Evolutionary conservation across 2,329 filamentous ascomycete genomes (phyloP), one percentile per base, ranked within the genome.

Genomic region (Erysiphe pisi): DNA sequence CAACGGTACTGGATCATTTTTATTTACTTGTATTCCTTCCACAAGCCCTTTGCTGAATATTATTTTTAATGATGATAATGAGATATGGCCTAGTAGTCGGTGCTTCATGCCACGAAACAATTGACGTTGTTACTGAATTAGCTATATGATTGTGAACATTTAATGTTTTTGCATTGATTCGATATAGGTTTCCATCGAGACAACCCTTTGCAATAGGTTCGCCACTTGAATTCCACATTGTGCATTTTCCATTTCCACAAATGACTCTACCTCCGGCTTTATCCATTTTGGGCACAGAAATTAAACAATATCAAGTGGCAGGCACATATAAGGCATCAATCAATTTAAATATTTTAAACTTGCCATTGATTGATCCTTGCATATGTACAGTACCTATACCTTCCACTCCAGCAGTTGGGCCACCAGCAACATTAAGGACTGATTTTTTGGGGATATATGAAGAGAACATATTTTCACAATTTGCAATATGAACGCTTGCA

Each of bases 401-500:
- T 74, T 74, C 45, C 7, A 74, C 25, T 74, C 7, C 36, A 14
- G 71, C 43, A 8, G 71, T 74, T 16, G 56, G 22, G 7, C 68
- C 31, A 8, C 68, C 68, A 40, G 70, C 43, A 49, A 74, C 45
- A 74, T 74, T 74, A 9, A 74, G 16, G 2, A 25, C n/a, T 18
- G 25, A 40, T 49, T 74, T 43, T 7, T n/a, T 74, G 3, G 70
- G 40, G 3, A 9, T 28, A 36, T 31, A 28, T 18, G 40, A 20
- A 8, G 70, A 7, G n/a, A 74, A 74, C 45, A 74, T 74, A 56
- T 49, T n/a, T 49, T 20, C 12, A 6, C 1, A 12, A 25, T 49
- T 52, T 74, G 70, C 70, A n/a, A 49, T 74, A 31, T 74, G 70
- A 20, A 22, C 43, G 31, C 70, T 74, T 49, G 70, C 43, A 47